Conservation (phyloP, 345 rosid species). For the Gossypium stocksii region DNA sequence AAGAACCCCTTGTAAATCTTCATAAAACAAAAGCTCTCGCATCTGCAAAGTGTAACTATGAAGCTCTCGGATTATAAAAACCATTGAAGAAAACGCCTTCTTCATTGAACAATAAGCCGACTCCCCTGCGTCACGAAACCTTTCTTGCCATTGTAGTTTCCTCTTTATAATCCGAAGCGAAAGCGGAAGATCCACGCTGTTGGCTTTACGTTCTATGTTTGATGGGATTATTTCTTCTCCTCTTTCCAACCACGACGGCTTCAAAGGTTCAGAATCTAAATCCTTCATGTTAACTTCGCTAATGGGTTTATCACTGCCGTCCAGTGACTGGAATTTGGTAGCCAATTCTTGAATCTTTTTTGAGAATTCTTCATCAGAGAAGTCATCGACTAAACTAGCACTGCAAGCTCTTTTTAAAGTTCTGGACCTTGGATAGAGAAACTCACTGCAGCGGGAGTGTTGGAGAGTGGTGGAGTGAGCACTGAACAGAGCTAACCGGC, state of each 20-base stretch:
- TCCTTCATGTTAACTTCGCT: not conserved
- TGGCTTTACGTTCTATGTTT: conserved; percentile 77
- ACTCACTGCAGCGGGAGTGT: conserved; percentile 44
- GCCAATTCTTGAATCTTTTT: conserved; percentile 35
- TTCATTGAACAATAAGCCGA: conserved; percentile 63
- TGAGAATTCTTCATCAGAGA: conserved; percentile 73
- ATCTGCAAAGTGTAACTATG: conserved; percentile 70
- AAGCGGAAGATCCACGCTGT: conserved; percentile 71
- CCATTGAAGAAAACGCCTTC: conserved; percentile 89
- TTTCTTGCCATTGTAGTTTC: conserved; percentile 70
- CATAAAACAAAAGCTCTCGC: conserved; percentile 61
- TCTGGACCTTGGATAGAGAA: conserved; percentile 25
- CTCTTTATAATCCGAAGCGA: conserved; percentile 76
- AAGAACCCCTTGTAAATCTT: conserved; percentile 67
- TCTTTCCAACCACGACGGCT: conserved; percentile 16
- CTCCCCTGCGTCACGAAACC: conserved; percentile 53
- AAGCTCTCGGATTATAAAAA: conserved; percentile 78
- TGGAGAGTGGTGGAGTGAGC: conserved; percentile 30
- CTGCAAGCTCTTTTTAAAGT: conserved; percentile 45
- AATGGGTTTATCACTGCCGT: conserved; percentile 16
- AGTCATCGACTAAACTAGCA: conserved; percentile 45
- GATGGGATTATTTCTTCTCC: conserved; percentile 35
- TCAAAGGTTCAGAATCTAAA: not conserved
- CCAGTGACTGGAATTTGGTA: conserved; percentile 44
- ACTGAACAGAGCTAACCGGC: conserved; percentile 46